Evolutionary conservation across 139 green algal species (phyloP), one percentile per base, ranked within the genome.

Genomic region (Chlorella vulgaris): DNA sequence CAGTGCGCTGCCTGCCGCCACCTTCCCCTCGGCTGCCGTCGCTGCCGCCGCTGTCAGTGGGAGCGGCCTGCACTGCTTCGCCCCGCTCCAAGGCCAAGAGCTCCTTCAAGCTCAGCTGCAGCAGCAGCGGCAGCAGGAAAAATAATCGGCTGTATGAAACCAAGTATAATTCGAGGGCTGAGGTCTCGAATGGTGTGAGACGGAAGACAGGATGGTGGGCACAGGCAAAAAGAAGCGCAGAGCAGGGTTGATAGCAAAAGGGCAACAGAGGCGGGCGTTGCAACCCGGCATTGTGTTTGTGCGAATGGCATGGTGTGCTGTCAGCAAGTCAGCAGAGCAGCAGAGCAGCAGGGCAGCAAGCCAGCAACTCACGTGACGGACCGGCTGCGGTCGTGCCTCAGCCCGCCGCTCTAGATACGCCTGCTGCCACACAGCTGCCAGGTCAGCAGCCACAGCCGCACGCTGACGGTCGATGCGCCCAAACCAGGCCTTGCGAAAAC

Each of bases 401-500:
- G n/a, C n/a, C n/a, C n/a, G n/a, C n/a, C n/a, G n/a, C n/a, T 58
- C 47, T 58, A 15, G 47, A 24, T 58, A 15, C 47, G 47, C 22
- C 22, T 53, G 26, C 43, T 76, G 69, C 69, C 69, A 76, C 8
- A 53, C 33, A 28, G 28, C 33, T 42, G 62, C 69, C 29, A 76
- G 15, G 29, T 76, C 69, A 6, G 69, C 69, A 15, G 42, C 69
- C 42, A 76, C 69, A 3, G 69, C 69, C 22, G 69, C 69, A 4
- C 69, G 69, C 43, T 31, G 43, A n/a, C 42, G 69, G 69, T 76
- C 69, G 42, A 76, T 42, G 36, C 69, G 69, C 69, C 69, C 69
- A 62, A 63, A 76, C 69, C 69, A 76, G 26, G 51, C 15, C 29
- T 62, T 51, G 39, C 10, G 42, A 29, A 21, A 62, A 42, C 69